A percentile compares a stretch with the other conserved stretches of the same genome.
Evolutionary conservation across 176 grass and related monocot genomes (phyloP).

Genomic region (Alopecurus myosuroides): DNA sequence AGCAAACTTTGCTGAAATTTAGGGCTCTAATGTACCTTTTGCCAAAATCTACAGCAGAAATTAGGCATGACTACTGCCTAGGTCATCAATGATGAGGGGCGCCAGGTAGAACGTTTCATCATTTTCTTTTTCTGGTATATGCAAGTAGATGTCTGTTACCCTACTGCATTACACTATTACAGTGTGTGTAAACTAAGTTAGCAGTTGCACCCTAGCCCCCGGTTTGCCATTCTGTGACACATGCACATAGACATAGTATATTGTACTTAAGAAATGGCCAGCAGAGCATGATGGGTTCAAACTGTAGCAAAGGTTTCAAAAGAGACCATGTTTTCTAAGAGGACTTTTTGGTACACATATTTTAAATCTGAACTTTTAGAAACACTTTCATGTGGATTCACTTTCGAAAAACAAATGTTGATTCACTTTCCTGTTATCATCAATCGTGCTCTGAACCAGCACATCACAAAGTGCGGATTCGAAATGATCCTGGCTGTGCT

Average conservation of each 20-base stretch:
- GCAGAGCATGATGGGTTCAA: slow-evolving; percentile 20
- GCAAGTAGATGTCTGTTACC: background rate
- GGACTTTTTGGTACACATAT: slow-evolving; percentile 24
- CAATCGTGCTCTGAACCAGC: slow-evolving; percentile 19
- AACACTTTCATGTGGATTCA: slow-evolving; percentile 25
- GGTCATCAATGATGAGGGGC: slow-evolving; percentile 20
- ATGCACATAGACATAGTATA: background rate
- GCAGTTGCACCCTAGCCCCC: background rate
- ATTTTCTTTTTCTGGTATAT: background rate
- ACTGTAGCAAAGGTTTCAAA: slow-evolving; percentile 31
- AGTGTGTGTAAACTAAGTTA: background rate
- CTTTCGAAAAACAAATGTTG: slow-evolving; percentile 41
- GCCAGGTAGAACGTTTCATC: slow-evolving; percentile 17
- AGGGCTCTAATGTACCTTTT: background rate
- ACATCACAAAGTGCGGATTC: slow-evolving; percentile 40
- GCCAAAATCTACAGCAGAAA: background rate
- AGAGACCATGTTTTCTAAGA: slow-evolving; percentile 10
- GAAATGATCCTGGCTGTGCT: slow-evolving; percentile 41
- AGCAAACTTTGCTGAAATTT: slow-evolving; percentile 18
- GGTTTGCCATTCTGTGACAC: background rate
- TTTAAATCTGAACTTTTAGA: slow-evolving; percentile 26
- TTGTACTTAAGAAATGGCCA: background rate
- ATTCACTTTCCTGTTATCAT: slow-evolving; percentile 31
- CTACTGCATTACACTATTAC: background rate
- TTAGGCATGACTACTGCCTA: background rate